Evolutionary conservation across 768 basidiomycete species (phyloP).

Genomic region (Cyclocybe cylindracea): DNA sequence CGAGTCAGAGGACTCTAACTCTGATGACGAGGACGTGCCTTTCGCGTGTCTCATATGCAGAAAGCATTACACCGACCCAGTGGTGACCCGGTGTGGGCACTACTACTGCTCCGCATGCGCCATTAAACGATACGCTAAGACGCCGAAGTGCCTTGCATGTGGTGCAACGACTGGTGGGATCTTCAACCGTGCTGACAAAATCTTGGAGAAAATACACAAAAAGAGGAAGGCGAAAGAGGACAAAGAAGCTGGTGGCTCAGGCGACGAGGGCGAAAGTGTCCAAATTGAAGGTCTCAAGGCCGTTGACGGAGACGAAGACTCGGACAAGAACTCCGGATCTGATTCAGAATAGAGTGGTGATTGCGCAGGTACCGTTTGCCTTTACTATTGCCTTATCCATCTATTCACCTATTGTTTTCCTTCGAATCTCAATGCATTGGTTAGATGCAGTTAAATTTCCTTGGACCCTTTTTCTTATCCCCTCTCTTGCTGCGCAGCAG

Average conservation of each 20-base stretch:
- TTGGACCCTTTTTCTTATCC: no score
- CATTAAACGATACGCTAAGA: slow-evolving; percentile 91
- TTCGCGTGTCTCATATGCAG: slow-evolving; percentile 99
- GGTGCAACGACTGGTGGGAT: slow-evolving; percentile 92
- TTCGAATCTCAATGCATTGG: neutral
- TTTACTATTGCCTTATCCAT: slow-evolving; percentile 1
- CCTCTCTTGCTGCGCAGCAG: neutral
- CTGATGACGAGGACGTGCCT: slow-evolving; percentile 86
- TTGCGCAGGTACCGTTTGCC: slow-evolving; percentile 12
- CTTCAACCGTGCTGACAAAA: slow-evolving; percentile 94
- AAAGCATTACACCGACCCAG: slow-evolving; percentile 91
- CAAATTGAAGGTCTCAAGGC: slow-evolving; percentile 62
- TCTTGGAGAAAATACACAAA: slow-evolving; percentile 85
- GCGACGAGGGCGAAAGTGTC: slow-evolving; percentile 39
- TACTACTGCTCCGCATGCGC: slow-evolving; percentile 96
- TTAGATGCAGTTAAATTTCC: no score
- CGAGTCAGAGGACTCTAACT: slow-evolving; percentile 63
- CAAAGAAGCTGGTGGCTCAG: slow-evolving; percentile 45
- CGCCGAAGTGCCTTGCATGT: slow-evolving; percentile 94
- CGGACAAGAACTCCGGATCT: slow-evolving; percentile 22
- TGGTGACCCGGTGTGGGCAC: slow-evolving; percentile 95
- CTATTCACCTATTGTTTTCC: neutral
- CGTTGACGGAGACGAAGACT: slow-evolving; percentile 32
- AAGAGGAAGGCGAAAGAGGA: slow-evolving; percentile 60
- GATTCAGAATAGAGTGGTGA: slow-evolving; percentile 19